A percentile compares a stretch with the other conserved stretches of the same genome.
phyloP scores from a whole-genome alignment of 352 stramenopile species.

The Pythium sukuiense region DNA sequence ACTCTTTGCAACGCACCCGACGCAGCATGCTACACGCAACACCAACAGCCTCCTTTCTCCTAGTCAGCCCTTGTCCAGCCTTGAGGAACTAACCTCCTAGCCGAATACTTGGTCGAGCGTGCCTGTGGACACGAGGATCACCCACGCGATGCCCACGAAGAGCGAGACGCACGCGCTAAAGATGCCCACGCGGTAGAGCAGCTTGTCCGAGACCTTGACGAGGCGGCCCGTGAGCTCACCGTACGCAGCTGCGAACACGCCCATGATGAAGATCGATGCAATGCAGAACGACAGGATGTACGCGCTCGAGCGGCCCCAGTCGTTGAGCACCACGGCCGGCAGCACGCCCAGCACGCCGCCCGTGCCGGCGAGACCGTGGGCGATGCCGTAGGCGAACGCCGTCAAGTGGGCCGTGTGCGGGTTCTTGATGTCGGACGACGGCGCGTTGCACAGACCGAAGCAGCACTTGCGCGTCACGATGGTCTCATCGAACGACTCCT shows the following conservation, averaged over 20 bases:
- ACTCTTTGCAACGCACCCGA: background rate
- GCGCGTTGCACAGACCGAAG: constrained; percentile 37
- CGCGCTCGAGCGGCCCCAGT: constrained; percentile 40
- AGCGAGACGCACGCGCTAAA: constrained; percentile 43
- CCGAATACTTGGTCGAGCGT: constrained; percentile 45
- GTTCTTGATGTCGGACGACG: constrained; percentile 50
- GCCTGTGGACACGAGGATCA: constrained; percentile 39
- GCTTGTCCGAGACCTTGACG: constrained; percentile 25
- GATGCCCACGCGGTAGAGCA: constrained; percentile 43
- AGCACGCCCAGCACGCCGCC: constrained; percentile 63
- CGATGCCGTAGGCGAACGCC: constrained; percentile 58
- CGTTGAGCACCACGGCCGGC: constrained; percentile 64
- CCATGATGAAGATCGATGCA: constrained; percentile 75
- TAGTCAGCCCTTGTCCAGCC: too few relatives aligned
- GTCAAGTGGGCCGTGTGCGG: constrained; percentile 33
- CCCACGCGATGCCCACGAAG: constrained; percentile 45
- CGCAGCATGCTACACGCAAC: background rate
- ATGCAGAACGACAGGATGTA: constrained; percentile 80
- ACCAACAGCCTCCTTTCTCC: background rate
- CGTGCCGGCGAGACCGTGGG: constrained; percentile 68
- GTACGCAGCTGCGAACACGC: constrained; percentile 62
- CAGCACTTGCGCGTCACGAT: constrained; percentile 41
- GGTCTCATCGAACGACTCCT: constrained; percentile 36
- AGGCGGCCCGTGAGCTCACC: constrained; percentile 40
- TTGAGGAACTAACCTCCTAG: constrained; percentile 9